These are phyloP conservation scores for Aspergillus spinulosporus DNA, from an alignment of 2,329 filamentous ascomycete species.

Conservation along the genomic window DNA sequence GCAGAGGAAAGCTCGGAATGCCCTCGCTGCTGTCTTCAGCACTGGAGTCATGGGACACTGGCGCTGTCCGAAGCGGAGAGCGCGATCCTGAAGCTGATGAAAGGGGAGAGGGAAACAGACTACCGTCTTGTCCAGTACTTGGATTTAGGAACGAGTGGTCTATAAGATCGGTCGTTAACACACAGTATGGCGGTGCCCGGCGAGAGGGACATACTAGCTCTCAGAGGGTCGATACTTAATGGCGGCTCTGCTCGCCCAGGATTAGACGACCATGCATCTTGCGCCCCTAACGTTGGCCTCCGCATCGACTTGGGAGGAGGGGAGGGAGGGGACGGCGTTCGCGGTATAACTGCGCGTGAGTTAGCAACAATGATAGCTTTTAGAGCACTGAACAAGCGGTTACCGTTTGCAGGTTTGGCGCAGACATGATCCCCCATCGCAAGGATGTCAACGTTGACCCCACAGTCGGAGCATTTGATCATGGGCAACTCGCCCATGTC, in stretches of 20 bases:
- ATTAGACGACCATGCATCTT: conserved; percentile 32
- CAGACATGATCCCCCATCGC: conserved; percentile 85
- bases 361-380: conserved; percentile 8
- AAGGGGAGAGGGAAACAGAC: conserved; percentile 63
- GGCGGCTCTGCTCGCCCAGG: conserved; percentile 51
- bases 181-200: background rate
- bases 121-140: conserved; percentile 60
- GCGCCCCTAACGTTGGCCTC: conserved; percentile 25
- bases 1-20: conserved; percentile 55
- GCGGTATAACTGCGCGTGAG: conserved; percentile 12
- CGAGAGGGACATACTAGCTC: conserved; percentile 57
- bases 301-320: conserved; percentile 32
- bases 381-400: background rate
- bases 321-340: conserved; percentile 26
- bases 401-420: conserved; percentile 45
- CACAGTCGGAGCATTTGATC: conserved; percentile 85
- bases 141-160: conserved; percentile 49
- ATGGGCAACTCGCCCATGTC: conserved; percentile 73
- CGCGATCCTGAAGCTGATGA: conserved; percentile 53
- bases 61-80: conserved; percentile 45
- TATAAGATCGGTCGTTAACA: conserved; percentile 21
- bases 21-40: conserved; percentile 50
- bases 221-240: conserved; percentile 57
- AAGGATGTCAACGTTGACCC: conserved; percentile 75
- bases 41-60: conserved; percentile 48